Base-by-base conservation (phyloP, 23 red algal genomes). In the Gracilaria domingensis region DNA sequence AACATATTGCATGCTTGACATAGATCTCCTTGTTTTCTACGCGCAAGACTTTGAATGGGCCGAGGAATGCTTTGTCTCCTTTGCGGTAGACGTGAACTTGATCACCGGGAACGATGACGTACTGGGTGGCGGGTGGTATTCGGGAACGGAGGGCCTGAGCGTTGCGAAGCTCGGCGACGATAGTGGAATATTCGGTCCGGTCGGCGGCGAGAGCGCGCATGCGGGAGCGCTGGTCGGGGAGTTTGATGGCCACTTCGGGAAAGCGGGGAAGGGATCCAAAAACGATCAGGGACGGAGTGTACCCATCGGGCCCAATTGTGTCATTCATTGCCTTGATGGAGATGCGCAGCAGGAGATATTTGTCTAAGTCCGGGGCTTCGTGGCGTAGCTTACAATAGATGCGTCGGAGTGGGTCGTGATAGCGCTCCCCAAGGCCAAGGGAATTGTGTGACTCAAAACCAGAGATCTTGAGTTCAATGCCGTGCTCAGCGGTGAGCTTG, bases 1-100 rank as follows among this genome's bases (percentile, higher is more conserved):
- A 66, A 32, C 56, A 53, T 53, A 26, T 84, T 66, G 60, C 66
- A 21, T 66, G 80, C 60, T 66, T 66, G 6, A 84, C 80, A 25
- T 64, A 61, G 2, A 84, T 38, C 33, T 66, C 13, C 40, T 84
- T 84, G 30, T 57, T 34, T 8, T 40, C 53, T 24, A 84, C 80
- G 35, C 60, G 8, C 33, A 84, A 13, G 60, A 84, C 28, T 3
- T 53, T 13, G 58, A 51, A 4, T 4, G 80, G 80, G 37, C 29
- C 80, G 60, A 29, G 12, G 40, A 66, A 84, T 66, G 65, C 54
- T 42, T 84, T 84, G 12, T 4, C 9, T 42, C 48, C 56, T 62
- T 84, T 54, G 12, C 80, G 55, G 80, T 84, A 66, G 49, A 65
- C 51, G 24, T 66, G 59, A 14, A 66, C 26, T 29, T 35, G 0